Base-by-base conservation (phyloP, 2,329 filamentous ascomycete genomes). In the Aspergillus melleus region DNA sequence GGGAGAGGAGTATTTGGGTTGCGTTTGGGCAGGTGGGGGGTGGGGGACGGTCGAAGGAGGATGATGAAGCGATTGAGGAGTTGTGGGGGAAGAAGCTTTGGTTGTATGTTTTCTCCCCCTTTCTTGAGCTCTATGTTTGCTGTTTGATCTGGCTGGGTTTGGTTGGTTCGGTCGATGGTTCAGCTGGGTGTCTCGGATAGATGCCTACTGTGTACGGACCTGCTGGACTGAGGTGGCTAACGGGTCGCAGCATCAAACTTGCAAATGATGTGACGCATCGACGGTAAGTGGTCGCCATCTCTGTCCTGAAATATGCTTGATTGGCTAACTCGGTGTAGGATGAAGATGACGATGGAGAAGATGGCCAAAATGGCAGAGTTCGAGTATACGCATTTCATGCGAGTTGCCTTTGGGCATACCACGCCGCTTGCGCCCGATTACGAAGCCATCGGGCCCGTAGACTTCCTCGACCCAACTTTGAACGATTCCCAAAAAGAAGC, bases 251-350 rank as follows among this genome's bases (percentile, higher is more conserved):
- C 66, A 81, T 89, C 65, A 88, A 89, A 69, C 76, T 88, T 65
- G 86, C 86, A 49, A 88, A 88, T 70, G 85, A 88, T 76, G 82
- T 88, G 61, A 88, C 86, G 29, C 86, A 86, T 72, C 85, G 86
- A 74, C 79, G 86, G 82, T 84, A 75, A 65, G 73, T 42, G 9
- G 16, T 4, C 6, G 29, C 14, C 2, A 29, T 29, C 44, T 56
- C 26, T 26, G 4, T 20, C n/a, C n/a, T 11, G 36, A 6, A 12
- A 20, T n/a, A 2, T 36, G 10, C 12, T 36, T 2, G 22, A 22
- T 14, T 22, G 39, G 9, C 54, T 68, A 55, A 65, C 60, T 64
- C 54, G 61, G 26, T 2, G 26, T 57, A 85, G 84, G 65, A 86
- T 89, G 80, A 86, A 83, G 63, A 84, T 87, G 70, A 86, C 83